Evolutionary conservation across 1,139 yeast species (phyloP), one percentile per base, ranked within the genome.

Genomic region (Protomyces macrosporus): DNA sequence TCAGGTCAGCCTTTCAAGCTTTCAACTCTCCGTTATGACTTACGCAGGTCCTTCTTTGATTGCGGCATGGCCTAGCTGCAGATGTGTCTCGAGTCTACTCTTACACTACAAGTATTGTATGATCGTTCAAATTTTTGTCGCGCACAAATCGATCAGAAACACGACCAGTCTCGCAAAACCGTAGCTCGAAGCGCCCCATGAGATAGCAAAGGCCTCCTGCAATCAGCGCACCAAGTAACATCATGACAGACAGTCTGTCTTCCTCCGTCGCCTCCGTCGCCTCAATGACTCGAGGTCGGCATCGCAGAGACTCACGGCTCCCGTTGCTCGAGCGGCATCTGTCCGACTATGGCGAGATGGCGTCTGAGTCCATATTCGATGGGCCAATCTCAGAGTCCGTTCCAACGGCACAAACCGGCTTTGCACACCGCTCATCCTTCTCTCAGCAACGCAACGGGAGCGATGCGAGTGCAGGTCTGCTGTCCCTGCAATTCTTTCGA

Each of bases 361-460:
- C 65, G 16, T 63, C 60, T 36, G 66, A 65, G 36, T 45, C 60
- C 23, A 65, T 65, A 45, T 65, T 65, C 33, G 66, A 65, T 40
- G 66, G 66, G 4, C 66, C 66, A 10, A 54, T 65, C 33, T 53
- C 60, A 30, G 65, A 63, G 37, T 64, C 66, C 36, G 60, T 65
- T 7, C 66, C 66, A 23, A 62, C 65, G 10, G 50, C 66, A n/a
- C 55, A 55, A 36, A 55, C 65, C 5, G 59, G 65, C 9, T 65
- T 65, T 30, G 64, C 60, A 9, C 65, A 64, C 35, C 63, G 63
- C 6, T 45, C 45, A 36, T 53, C 64, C 14, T 52, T 59, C 35
- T 45, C 55, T 10, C 52, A 37, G 10, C 33, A 58, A 16, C 56
- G 40, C 34, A 34, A 45, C 16, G 54, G 53, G 14, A 59, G 64